These are phyloP conservation scores for Glarea lozoyensis DNA, from an alignment of 495 filamentous ascomycete genomes.

Conservation along the genomic window DNA sequence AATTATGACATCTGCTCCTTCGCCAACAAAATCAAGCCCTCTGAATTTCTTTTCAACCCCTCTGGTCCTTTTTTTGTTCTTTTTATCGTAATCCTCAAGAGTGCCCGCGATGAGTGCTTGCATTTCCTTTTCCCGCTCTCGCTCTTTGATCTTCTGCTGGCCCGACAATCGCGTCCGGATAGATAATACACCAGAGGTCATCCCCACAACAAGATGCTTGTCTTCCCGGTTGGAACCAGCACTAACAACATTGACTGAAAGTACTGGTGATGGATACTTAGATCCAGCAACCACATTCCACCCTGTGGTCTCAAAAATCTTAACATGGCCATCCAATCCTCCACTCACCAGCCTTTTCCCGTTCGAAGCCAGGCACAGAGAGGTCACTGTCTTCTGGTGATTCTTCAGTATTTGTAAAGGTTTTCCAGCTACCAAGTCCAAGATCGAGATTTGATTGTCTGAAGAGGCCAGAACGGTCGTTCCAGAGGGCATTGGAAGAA, in stretches of 20 bases:
- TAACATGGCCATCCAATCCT: slow-evolving; percentile 89
- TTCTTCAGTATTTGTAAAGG: slow-evolving; percentile 78
- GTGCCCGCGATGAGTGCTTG: slow-evolving; percentile 72
- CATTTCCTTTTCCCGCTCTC: slow-evolving; percentile 79
- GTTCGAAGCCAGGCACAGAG: slow-evolving; percentile 66
- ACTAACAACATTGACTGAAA: slow-evolving; percentile 68
- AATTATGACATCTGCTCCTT: slow-evolving; percentile 81
- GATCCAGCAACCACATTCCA: slow-evolving; percentile 91
- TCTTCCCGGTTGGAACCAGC: slow-evolving; percentile 56
- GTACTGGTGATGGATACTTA: slow-evolving; percentile 85
- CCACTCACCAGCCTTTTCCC: slow-evolving; percentile 74
- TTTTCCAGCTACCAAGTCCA: slow-evolving; percentile 87
- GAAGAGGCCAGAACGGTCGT: slow-evolving; percentile 79
- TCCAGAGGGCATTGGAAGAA: slow-evolving; percentile 76
- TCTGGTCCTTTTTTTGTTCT: slow-evolving; percentile 51
- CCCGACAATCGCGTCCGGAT: slow-evolving; percentile 81
- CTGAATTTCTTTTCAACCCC: slow-evolving; percentile 61
- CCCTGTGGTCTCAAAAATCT: slow-evolving; percentile 81
- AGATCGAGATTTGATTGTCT: slow-evolving; percentile 83
- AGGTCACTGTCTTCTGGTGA: slow-evolving; percentile 96
- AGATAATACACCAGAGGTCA: slow-evolving; percentile 76
- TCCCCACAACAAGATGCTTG: slow-evolving; percentile 85
- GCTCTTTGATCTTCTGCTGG: slow-evolving; percentile 52
- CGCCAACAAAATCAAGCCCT: slow-evolving; percentile 75
- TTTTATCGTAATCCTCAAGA: slow-evolving; percentile 55